Base-by-base conservation (phyloP, 2,329 filamentous ascomycete genomes). In the Penicillium hesseltinei region DNA sequence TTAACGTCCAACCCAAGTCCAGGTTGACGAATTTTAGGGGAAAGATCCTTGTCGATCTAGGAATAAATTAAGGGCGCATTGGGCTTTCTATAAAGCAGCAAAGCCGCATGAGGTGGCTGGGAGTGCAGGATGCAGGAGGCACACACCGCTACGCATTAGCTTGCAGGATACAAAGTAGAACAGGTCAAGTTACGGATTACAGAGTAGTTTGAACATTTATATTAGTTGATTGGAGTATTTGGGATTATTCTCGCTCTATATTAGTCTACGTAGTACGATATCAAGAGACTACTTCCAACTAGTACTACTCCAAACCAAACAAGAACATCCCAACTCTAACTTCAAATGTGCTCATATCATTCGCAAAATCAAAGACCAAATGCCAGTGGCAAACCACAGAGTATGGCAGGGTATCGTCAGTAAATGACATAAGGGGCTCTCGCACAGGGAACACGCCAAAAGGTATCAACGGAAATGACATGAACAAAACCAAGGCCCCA, bases 371-470 rank as follows among this genome's bases (percentile, higher is more conserved):
- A 49, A 49, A 40, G 25, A 44, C 31, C 15, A 54, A 19, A 54
- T 54, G 49, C 43, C 42, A 45, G 49, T 53, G 63, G 64, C 54
- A 57, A 51, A 44, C 63, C 63, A 65, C 58, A 33, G 25, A 57
- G 21, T 27, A 59, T 60, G 60, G 62, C 50, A 64, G 64, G 64
- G 64, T 66, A 66, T 66, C 64, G 63, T 64, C 63, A 62, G 59
- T 61, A 60, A 60, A 57, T 66, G 62, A 59, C 62, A 66, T 56
- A 38, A 56, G 47, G 35, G 40, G 48, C 36, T 49, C 36, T 54
- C 56, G 54, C 60, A 59, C 57, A 61, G 43, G 21, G 62, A 56
- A 60, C 40, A 54, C 58, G 58, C 53, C 61, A 58, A 45, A 45
- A 57, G 62, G 56, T 62, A 59, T 59, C 61, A 54, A 60, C 23